Conservation (phyloP, 1,284 basidiomycete species). For the Trichosporon ovoides region DNA sequence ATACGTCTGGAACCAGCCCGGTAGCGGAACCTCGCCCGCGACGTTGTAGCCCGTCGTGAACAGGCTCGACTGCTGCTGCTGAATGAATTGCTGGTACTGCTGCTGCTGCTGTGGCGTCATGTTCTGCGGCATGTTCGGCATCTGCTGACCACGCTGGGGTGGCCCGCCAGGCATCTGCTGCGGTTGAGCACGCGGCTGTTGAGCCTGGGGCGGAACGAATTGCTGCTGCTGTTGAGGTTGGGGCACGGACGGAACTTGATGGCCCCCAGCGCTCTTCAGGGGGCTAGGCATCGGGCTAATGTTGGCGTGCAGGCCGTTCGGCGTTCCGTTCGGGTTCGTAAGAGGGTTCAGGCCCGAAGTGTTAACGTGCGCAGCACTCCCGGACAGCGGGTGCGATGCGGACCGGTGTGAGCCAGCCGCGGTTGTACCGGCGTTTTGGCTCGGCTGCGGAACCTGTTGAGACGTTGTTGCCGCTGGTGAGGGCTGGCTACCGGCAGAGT, state of each 20-base stretch:
- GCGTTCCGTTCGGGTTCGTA: not conserved
- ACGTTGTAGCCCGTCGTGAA: not conserved
- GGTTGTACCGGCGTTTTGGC: not conserved
- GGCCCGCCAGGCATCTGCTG: not conserved
- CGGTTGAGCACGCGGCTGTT: not conserved
- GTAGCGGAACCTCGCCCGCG: not conserved
- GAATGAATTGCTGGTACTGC: not conserved
- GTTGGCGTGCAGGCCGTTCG: not conserved
- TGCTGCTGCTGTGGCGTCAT: slow-evolving; percentile 1
- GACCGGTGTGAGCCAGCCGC: not conserved
- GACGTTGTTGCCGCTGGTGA: not conserved
- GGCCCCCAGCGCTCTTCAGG: not conserved
- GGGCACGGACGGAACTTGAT: not conserved
- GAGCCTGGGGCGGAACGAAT: not conserved
- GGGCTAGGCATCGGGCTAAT: slow-evolving; percentile 1
- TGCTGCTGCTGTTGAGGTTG: not conserved
- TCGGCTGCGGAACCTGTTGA: not conserved
- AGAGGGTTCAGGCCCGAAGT: not conserved
- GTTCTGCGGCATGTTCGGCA: not conserved
- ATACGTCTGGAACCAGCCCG: slow-evolving; percentile 14
- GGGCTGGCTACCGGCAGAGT: not conserved
- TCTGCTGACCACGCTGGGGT: not conserved
- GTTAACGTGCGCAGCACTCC: not conserved
- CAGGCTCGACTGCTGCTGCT: not conserved
- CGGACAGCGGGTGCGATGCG: not conserved